phyloP scores from a whole-genome alignment of 139 green algal species.

The Coccomyxa sp. region DNA sequence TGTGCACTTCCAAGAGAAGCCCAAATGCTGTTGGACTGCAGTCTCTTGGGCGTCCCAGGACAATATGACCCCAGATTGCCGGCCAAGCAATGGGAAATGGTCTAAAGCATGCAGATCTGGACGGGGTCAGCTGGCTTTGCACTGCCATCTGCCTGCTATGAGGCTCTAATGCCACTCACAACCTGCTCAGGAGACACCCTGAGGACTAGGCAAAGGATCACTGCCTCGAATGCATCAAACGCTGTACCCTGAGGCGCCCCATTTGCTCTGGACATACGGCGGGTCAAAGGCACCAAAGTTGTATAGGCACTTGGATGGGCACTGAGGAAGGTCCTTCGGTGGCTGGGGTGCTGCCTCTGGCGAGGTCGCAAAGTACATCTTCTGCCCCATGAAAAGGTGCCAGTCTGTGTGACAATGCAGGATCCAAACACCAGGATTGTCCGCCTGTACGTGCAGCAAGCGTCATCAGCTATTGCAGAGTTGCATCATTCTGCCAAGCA shows the following conservation, averaged over 20 bases:
- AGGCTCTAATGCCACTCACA: too few relatives aligned
- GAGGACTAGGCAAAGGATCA: not conserved
- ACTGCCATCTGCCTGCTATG: too few relatives aligned
- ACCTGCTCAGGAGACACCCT: too few relatives aligned
- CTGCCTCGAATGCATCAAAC: not conserved
- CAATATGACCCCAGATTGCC: too few relatives aligned
- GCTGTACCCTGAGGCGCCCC: conserved; percentile 3
- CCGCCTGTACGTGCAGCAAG: not conserved
- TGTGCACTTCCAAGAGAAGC: too few relatives aligned
- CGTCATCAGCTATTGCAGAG: not conserved
- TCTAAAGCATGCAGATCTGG: too few relatives aligned
- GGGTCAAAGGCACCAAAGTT: not conserved
- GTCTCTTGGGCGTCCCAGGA: too few relatives aligned
- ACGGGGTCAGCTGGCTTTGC: too few relatives aligned
- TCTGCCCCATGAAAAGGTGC: conserved; percentile 59
- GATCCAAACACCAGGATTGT: conserved; percentile 50
- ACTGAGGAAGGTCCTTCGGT: not conserved
- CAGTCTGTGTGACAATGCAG: conserved; percentile 61
- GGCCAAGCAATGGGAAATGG: too few relatives aligned
- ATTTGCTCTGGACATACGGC: not conserved
- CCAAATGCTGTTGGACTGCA: too few relatives aligned
- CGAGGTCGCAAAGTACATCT: conserved; percentile 9
- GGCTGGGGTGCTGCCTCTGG: not conserved
- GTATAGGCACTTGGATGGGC: conserved; percentile 10
- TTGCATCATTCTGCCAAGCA: not conserved